Evolutionary conservation across 176 grass and related monocot genomes (phyloP).

Genomic region (Zizania latifolia): DNA sequence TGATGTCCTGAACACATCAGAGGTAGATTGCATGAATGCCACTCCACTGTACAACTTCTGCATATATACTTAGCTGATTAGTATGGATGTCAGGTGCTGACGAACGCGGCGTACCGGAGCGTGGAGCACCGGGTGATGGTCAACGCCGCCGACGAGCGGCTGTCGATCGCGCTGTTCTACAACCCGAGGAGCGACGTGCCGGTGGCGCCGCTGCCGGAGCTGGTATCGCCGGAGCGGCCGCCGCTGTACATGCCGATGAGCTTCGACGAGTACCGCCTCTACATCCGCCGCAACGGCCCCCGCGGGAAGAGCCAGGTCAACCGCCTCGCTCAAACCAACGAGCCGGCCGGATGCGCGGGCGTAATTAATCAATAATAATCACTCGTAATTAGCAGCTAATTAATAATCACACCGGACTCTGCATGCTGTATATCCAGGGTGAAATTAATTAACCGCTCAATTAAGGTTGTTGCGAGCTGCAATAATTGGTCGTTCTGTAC

Average conservation of each 20-base stretch:
- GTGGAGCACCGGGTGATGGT: conserved; percentile 82
- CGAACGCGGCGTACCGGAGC: conserved; percentile 67
- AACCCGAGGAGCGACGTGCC: conserved; percentile 62
- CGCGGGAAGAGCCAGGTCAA: conserved; percentile 69
- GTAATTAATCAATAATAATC: neutral
- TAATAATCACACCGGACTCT: no score
- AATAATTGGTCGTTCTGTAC: no score
- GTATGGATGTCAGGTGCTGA: conserved; percentile 74
- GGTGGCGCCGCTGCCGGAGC: conserved; percentile 49
- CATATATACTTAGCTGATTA: no score
- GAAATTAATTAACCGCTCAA: no score
- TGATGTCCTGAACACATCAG: no score
- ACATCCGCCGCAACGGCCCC: conserved; percentile 51
- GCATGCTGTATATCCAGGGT: no score
- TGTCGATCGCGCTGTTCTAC: conserved; percentile 81
- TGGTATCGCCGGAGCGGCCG: conserved; percentile 40
- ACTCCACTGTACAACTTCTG: no score
- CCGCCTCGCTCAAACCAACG: conserved; percentile 28
- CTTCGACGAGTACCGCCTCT: conserved; percentile 71
- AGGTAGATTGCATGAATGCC: no score
- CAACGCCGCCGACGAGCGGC: conserved; percentile 46
- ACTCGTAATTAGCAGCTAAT: no score
- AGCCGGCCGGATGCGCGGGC: no score
- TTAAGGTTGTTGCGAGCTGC: no score
- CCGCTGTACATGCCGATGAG: conserved; percentile 62